Conservation (phyloP, 768 basidiomycete species). For the Rhodotorula babjevae region DNA sequence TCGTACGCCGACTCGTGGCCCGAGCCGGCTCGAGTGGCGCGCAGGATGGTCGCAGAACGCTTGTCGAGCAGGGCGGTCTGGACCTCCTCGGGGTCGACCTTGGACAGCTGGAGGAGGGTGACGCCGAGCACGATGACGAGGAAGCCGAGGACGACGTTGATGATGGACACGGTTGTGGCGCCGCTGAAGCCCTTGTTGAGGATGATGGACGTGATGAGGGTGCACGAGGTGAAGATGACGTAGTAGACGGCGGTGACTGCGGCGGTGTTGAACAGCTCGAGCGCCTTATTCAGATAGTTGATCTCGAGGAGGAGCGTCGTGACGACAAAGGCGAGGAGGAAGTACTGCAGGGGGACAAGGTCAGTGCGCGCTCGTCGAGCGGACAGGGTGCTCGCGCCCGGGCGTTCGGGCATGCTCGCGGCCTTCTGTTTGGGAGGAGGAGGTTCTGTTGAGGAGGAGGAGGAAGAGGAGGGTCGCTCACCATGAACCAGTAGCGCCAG, state of each 20-base stretch:
- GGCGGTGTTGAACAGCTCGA: slow-evolving; percentile 79
- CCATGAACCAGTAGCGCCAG: slow-evolving; percentile 78
- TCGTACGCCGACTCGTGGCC: slow-evolving; percentile 52
- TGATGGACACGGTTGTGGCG: slow-evolving; percentile 68
- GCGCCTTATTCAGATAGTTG: slow-evolving; percentile 89
- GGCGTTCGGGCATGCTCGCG: too few species aligned
- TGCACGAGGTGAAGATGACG: slow-evolving; percentile 49
- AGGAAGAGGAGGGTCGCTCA: not conserved
- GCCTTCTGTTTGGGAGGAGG: too few species aligned
- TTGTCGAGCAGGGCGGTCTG: slow-evolving; percentile 62
- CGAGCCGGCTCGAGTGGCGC: slow-evolving; percentile 71
- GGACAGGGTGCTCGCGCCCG: too few species aligned
- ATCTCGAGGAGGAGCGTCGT: slow-evolving; percentile 86
- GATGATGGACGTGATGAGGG: slow-evolving; percentile 52
- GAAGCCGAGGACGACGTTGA: slow-evolving; percentile 82
- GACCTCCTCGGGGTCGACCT: slow-evolving; percentile 75
- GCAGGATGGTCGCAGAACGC: slow-evolving; percentile 79
- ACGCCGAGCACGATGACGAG: slow-evolving; percentile 49
- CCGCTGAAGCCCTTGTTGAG: slow-evolving; percentile 78
- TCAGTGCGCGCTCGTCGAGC: not conserved
- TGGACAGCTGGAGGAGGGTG: slow-evolving; percentile 85
- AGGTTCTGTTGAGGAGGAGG: too few species aligned
- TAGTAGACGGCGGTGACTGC: slow-evolving; percentile 33
- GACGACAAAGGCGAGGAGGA: slow-evolving; percentile 52
- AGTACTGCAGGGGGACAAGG: not conserved